These are phyloP conservation scores for Brassica nigra DNA, from an alignment of 345 rosid genomes.

Conservation along the genomic window DNA sequence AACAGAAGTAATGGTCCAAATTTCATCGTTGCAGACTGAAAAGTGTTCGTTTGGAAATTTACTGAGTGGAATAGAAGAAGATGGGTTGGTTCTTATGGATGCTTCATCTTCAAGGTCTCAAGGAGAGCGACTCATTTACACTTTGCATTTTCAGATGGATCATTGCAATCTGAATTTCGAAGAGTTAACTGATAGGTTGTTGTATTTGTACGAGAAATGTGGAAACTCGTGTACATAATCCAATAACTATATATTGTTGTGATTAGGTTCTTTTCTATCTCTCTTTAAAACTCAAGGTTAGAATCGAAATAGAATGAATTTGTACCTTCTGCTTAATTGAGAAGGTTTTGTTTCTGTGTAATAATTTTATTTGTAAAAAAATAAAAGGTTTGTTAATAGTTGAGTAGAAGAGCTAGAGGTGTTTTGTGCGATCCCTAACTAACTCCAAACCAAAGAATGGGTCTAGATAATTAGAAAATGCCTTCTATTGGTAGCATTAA, in stretches of 20 bases:
- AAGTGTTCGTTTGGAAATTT: constrained; percentile 47
- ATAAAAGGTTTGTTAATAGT: not conserved
- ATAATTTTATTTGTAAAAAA: too few species aligned
- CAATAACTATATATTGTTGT: not conserved
- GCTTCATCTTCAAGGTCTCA: constrained; percentile 62
- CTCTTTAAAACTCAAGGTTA: too few species aligned
- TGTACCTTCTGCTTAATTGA: not conserved
- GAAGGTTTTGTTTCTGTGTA: not conserved
- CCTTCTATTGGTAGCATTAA: not conserved
- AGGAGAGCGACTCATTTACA: constrained; percentile 54
- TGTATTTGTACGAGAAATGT: constrained; percentile 25
- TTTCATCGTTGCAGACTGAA: constrained; percentile 35
- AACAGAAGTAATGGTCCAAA: constrained; percentile 50
- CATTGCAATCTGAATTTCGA: constrained; percentile 10
- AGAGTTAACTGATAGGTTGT: constrained; percentile 25
- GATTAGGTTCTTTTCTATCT: not conserved
- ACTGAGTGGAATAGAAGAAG: constrained; percentile 48
- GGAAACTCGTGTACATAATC: constrained; percentile 18
- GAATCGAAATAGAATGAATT: not conserved
- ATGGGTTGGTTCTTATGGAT: constrained; percentile 50
- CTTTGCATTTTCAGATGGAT: constrained; percentile 53
- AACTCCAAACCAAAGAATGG: not conserved
- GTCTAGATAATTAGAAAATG: not conserved
- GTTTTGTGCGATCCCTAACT: not conserved
- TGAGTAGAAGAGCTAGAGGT: not conserved